Percentiles rank a stretch among this genome's conserved stretches.
Evolutionary conservation across 768 basidiomycete genomes (phyloP).

Genomic region (Rhizopogon vinicolor): DNA sequence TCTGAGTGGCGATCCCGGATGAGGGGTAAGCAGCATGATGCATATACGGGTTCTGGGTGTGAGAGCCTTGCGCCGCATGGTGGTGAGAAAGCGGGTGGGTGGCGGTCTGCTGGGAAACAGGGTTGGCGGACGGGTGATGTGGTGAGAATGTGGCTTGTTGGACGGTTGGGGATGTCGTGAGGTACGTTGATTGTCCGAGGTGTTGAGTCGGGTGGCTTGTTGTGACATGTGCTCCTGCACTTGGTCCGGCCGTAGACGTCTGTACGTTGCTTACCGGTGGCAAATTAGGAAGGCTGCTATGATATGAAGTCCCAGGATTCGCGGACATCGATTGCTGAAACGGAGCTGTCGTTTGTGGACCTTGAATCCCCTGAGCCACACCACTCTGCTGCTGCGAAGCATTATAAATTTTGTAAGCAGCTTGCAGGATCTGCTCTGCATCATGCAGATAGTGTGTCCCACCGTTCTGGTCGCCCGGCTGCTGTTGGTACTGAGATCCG

Average conservation of each 20-base stretch:
- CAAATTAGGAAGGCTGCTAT: background rate
- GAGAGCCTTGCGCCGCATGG: background rate
- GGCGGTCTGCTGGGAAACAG: background rate
- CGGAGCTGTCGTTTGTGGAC: background rate
- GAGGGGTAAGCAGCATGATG: background rate
- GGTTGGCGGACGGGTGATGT: background rate
- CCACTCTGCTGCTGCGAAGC: background rate
- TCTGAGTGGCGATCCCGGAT: background rate
- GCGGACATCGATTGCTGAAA: background rate
- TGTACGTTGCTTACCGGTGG: background rate
- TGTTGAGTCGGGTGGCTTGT: background rate
- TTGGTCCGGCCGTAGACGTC: background rate
- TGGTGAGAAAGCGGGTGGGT: background rate
- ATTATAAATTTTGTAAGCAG: background rate
- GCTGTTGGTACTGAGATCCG: background rate
- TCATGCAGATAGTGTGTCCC: background rate
- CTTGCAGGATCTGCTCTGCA: background rate
- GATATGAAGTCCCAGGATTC: background rate
- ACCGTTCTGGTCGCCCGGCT: background rate
- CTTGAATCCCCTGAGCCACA: background rate
- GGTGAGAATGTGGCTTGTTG: background rate
- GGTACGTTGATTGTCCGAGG: background rate
- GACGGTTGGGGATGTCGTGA: background rate
- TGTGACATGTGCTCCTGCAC: background rate
- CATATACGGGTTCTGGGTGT: background rate